Percentiles rank a stretch among this genome's conserved stretches.
Evolutionary conservation across 1,284 basidiomycete species (phyloP).

Genomic region (Cutaneotrichosporon sp.): DNA sequence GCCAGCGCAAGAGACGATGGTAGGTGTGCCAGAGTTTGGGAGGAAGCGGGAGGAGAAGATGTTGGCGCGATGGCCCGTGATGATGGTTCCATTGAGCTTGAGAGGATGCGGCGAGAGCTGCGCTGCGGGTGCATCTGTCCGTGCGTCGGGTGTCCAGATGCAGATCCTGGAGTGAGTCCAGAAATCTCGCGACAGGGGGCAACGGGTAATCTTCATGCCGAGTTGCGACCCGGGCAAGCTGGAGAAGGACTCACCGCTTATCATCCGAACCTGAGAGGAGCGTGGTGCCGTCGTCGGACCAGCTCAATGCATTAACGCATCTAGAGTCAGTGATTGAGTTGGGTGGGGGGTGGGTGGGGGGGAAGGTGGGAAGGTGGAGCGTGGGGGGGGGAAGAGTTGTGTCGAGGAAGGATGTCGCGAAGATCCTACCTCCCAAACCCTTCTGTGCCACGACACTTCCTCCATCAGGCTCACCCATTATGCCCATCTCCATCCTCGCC

Average conservation of each 20-base stretch:
- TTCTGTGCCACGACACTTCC: neutral
- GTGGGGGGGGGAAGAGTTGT: too few relatives aligned
- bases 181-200: too few relatives aligned
- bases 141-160: conserved; percentile 64
- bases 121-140: conserved; percentile 18
- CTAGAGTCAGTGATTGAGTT: conserved; percentile 19
- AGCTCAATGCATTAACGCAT: conserved; percentile 81
- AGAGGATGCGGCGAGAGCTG: conserved; percentile 60
- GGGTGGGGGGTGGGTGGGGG: too few relatives aligned
- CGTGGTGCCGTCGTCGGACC: conserved; percentile 71
- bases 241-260: conserved; percentile 61
- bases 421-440: neutral
- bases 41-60: conserved; percentile 86
- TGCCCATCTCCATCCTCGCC: conserved; percentile 38
- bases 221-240: neutral
- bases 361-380: too few relatives aligned
- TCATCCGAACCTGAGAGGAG: conserved; percentile 81
- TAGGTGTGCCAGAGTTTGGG: conserved; percentile 56
- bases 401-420: too few relatives aligned
- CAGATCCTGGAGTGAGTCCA: conserved; percentile 57
- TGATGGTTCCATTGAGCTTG: conserved; percentile 62
- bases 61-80: conserved; percentile 78
- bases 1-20: conserved; percentile 67
- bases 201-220: too few relatives aligned
- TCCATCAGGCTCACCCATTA: conserved; percentile 33